These are phyloP conservation scores for Rossbeevera mucosa DNA, from an alignment of 768 basidiomycete species.

Conservation along the genomic window DNA sequence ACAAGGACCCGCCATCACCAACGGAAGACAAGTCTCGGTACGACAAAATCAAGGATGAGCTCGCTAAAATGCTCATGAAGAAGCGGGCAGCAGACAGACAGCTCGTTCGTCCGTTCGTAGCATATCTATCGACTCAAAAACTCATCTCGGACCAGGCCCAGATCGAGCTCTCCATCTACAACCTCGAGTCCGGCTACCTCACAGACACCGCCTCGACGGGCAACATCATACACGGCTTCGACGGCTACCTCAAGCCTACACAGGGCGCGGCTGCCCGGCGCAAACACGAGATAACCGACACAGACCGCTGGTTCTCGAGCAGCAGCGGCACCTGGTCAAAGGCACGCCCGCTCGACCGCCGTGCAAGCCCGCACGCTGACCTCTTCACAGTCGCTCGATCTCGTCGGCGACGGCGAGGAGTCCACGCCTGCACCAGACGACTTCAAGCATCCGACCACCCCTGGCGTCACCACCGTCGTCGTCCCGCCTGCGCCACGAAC, in stretches of 20 bases:
- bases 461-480: slow-evolving; percentile 71
- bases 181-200: slow-evolving; percentile 69
- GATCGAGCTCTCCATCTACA: slow-evolving; percentile 75
- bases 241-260: slow-evolving; percentile 77
- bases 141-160: slow-evolving; percentile 48
- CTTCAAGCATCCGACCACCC: slow-evolving; percentile 59
- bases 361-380: slow-evolving; percentile 3
- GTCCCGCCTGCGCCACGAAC: slow-evolving; percentile 67
- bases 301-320: slow-evolving; percentile 76
- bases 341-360: slow-evolving; percentile 35
- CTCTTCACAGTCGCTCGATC: slow-evolving; percentile 60
- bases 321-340: slow-evolving; percentile 76
- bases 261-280: slow-evolving; percentile 48
- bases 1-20: slow-evolving; percentile 38
- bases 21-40: slow-evolving; percentile 68
- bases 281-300: slow-evolving; percentile 71
- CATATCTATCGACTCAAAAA: too few relatives aligned
- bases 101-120: too few relatives aligned
- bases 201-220: slow-evolving; percentile 79
- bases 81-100: slow-evolving; percentile 75
- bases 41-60: slow-evolving; percentile 69
- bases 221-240: slow-evolving; percentile 85
- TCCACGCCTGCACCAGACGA: slow-evolving; percentile 62
- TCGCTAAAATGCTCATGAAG: slow-evolving; percentile 67
- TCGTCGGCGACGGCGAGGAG: slow-evolving; percentile 66